Evolutionary conservation across 75 land plant genomes (phyloP), one percentile per base, ranked within the genome.

Genomic region (Pseudotsuga menziesii): DNA sequence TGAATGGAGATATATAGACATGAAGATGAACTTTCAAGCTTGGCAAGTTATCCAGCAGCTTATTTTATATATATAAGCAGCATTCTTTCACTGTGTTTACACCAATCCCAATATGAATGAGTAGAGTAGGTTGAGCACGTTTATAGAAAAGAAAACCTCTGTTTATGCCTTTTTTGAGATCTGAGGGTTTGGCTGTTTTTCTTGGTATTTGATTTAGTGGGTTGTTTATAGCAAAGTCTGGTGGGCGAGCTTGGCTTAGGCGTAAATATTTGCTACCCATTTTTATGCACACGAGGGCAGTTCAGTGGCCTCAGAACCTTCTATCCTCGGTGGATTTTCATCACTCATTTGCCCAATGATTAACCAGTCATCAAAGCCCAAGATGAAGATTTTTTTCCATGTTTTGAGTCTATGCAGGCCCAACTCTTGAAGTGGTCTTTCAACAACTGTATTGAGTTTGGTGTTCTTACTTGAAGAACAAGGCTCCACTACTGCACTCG

Each of bases 211-310:
- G 54, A 48, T 48, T 48, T 48, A 48, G 48, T 35, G 72, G 20
- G 11, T 54, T 69, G 52, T 39, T 69, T 69, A 41, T 69, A 39
- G 72, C 72, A 39, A 61, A 69, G n/a, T 5, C n/a, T 36, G 72
- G 13, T 69, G 36, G 39, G 36, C 39, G 72, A 36, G 48, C 17
- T 41, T 69, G 52, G 41, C 72, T 69, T 69, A 2, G 48, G 72
- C 9, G 32, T 64, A 29, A 20, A 32, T 16, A 19, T 69, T 69
- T 69, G 72, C 39, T 20, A 20, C 41, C 48, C 20, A n/a, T 39
- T 19, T 20, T 8, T 39, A n/a, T n/a, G 39, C 4, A 44, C 39
- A 29, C 17, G 16, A 8, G 32, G 27, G 69, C 9, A 15, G 39
- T 64, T 64, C 41, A 20, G 44, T 27, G 71, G n/a, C 44, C 39